Evolutionary conservation across 306 rosid genomes (phyloP).

Genomic region (Rosa rugosa): DNA sequence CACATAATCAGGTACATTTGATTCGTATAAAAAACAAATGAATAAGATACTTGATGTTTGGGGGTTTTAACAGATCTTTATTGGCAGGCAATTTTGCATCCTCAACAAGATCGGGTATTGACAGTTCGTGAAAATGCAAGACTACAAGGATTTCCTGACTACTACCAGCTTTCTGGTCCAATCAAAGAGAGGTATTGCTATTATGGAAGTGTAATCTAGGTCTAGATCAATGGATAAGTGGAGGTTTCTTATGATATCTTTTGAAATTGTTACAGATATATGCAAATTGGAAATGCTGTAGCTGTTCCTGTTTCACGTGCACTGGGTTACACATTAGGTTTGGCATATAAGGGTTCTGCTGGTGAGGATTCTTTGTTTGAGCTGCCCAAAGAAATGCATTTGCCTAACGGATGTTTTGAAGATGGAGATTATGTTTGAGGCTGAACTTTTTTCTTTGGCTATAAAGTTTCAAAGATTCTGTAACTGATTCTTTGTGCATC

Average conservation of each 20-base stretch:
- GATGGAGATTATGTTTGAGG: background rate
- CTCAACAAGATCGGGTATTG: background rate
- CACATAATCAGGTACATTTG: conserved; percentile 44
- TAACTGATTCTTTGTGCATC: too few species aligned
- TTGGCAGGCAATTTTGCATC: background rate
- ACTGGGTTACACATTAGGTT: background rate
- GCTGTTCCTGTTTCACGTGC: background rate
- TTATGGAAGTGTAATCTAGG: background rate
- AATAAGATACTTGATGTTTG: background rate
- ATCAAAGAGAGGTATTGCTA: background rate
- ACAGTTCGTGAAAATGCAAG: background rate
- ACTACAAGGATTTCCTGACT: background rate
- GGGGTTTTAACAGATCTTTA: background rate
- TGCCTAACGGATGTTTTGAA: background rate
- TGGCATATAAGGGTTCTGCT: background rate
- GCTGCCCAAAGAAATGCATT: background rate
- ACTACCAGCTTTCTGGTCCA: background rate
- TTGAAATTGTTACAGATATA: background rate
- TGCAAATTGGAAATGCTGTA: background rate
- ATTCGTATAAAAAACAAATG: background rate
- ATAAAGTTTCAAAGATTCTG: too few species aligned
- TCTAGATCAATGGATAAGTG: background rate
- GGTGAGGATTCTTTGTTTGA: background rate
- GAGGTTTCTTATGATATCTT: background rate
- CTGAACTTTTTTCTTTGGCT: too few species aligned